Percentiles rank a stretch among this genome's conserved stretches.
These are phyloP conservation scores for Podila clonocystis DNA, from an alignment of 192 early-diverging fungal species.

Conservation along the genomic window DNA sequence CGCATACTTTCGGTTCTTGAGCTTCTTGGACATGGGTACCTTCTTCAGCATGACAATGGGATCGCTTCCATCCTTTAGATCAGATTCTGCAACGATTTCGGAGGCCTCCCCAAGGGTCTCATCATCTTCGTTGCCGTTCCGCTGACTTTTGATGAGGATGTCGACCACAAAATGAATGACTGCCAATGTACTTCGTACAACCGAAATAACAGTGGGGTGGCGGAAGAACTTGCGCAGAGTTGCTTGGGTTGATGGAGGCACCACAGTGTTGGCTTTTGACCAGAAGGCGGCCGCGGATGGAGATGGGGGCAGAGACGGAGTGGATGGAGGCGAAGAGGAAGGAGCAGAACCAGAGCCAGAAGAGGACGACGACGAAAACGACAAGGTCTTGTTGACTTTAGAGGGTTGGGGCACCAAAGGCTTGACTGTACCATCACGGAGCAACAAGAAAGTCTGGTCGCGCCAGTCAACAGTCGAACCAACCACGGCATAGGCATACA, in stretches of 20 bases:
- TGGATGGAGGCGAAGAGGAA: constrained; percentile 2
- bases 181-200: constrained; percentile 42
- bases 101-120: not conserved
- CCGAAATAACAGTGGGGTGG: constrained; percentile 48
- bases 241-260: constrained; percentile 41
- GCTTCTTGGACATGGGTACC: constrained; percentile 15
- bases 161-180: constrained; percentile 54
- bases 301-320: constrained; percentile 5
- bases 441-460: constrained; percentile 72
- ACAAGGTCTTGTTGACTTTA: constrained; percentile 16
- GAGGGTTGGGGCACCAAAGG: constrained; percentile 2
- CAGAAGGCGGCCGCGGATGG: constrained; percentile 24
- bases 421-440: constrained; percentile 72
- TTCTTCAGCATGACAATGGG: constrained; percentile 23
- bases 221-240: constrained; percentile 39
- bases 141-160: constrained; percentile 53
- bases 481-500: constrained; percentile 82
- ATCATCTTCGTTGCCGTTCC: constrained; percentile 53
- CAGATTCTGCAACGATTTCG: constrained; percentile 1
- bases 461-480: constrained; percentile 92
- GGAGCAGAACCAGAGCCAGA: constrained; percentile 3
- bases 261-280: constrained; percentile 42
- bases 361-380: constrained; percentile 3
- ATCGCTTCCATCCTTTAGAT: not conserved
- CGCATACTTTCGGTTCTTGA: constrained; percentile 16